Base-by-base conservation (phyloP, 306 rosid species). In the Vigna angularis region DNA sequence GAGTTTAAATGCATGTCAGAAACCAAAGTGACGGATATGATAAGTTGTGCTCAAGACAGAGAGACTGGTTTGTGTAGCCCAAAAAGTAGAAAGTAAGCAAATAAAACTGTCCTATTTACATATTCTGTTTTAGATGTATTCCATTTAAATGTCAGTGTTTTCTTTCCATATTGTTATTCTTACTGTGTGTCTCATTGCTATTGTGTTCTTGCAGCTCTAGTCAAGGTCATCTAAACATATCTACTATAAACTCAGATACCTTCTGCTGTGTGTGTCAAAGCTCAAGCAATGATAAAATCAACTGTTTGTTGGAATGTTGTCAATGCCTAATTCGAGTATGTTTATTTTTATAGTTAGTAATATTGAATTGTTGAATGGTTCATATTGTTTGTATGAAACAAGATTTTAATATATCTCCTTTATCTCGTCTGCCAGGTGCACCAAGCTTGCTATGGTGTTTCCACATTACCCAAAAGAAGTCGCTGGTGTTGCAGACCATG, bases 401-500 rank as follows among this genome's bases (percentile, higher is more conserved):
- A 18, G 77, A 49, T 20, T 8, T 55, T 69, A 74, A 80, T 66
- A 34, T 77, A n/a, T 63, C 45, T 49, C 56, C 36, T 11, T 51
- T 66, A 32, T 83, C 28, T 64, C 81, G 78, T 78, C 68, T 66
- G 53, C 68, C 73, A 90, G 94, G 94, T 90, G 51, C 94, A 88
- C 73, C 94, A 86, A 69, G 94, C 91, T 51, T 88, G 94, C 84
- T 88, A 88, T 76, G 94, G 94, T 18, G 73, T 90, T 34, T 76
- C 89, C 44, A 81, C 83, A 83, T 42, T 83, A 64, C 94, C 94
- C 32, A 90, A 86, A 72, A 86, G 83, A 71, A 88, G 87, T 45
- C 64, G 14, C 49, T 88, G 94, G 94, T 83, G 72, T 76, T 90
- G 94, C 85, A 84, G 94, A 75, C 92, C 92, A 32, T 90, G 94